Percentiles rank a stretch among this genome's conserved stretches.
Evolutionary conservation across 257 asterid genomes (phyloP).

Genomic region (Rauvolfia tetraphylla): DNA sequence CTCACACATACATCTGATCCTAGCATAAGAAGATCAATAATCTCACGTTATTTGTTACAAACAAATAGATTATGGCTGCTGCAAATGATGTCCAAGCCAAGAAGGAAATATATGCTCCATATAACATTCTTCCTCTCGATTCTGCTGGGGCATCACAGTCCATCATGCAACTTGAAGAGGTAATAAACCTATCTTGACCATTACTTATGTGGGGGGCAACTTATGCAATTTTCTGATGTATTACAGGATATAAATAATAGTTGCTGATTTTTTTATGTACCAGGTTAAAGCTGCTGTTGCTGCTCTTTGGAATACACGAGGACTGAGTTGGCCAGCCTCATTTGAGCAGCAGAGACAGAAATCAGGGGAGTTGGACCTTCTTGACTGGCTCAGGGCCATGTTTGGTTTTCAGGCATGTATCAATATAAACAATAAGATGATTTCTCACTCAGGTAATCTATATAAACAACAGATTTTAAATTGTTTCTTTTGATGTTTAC

Average conservation of each 20-base stretch:
- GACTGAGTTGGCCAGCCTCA: slow-evolving; percentile 74
- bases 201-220: not conserved
- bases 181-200: slow-evolving; percentile 20
- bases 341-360: slow-evolving; percentile 83
- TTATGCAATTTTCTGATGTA: slow-evolving; percentile 4
- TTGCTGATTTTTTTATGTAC: slow-evolving; percentile 9
- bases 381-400: slow-evolving; percentile 98
- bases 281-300: slow-evolving; percentile 93
- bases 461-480: slow-evolving; percentile 18
- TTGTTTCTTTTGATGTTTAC: slow-evolving; percentile 30
- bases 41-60: slow-evolving; percentile 11
- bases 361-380: slow-evolving; percentile 84
- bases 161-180: slow-evolving; percentile 99
- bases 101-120: slow-evolving; percentile 89
- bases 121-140: slow-evolving; percentile 91
- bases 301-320: slow-evolving; percentile 65
- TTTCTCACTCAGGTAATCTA: slow-evolving; percentile 13
- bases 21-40: not conserved
- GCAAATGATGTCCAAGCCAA: slow-evolving; percentile 96
- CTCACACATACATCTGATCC: not conserved
- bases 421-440: slow-evolving; percentile 19
- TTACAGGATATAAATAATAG: slow-evolving; percentile 5
- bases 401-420: slow-evolving; percentile 90
- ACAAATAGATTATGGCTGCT: slow-evolving; percentile 86
- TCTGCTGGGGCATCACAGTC: slow-evolving; percentile 91